phyloP scores from a whole-genome alignment of 1,284 basidiomycete species.

The Irpex lacteus region DNA sequence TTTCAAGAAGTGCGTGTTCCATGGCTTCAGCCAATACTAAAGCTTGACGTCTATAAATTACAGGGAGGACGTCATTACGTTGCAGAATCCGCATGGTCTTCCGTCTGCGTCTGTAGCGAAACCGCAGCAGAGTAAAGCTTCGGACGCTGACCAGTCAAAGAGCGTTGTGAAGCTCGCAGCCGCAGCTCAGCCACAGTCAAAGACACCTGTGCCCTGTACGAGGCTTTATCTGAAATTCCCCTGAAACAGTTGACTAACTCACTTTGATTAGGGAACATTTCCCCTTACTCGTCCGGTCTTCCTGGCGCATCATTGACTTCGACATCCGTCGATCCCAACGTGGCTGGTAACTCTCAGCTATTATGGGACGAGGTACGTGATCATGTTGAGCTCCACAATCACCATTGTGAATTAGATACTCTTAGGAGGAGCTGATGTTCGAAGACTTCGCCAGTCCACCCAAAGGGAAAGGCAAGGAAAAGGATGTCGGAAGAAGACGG shows the following conservation, averaged over 20 bases:
- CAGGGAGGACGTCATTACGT: constrained; percentile 87
- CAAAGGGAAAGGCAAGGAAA: constrained; percentile 86
- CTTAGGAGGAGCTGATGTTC: constrained; percentile 87
- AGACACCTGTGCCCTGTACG: constrained; percentile 66
- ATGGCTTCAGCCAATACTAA: constrained; percentile 5
- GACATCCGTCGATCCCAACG: constrained; percentile 76
- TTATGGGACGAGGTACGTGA: constrained; percentile 80
- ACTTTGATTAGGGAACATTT: constrained; percentile 72
- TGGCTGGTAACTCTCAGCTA: constrained; percentile 60
- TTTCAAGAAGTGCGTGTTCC: constrained; percentile 70
- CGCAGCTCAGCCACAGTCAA: constrained; percentile 30
- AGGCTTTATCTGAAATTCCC: constrained; percentile 4
- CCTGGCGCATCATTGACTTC: constrained; percentile 93
- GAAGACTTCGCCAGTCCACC: constrained; percentile 77
- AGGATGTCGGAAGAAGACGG: constrained; percentile 84
- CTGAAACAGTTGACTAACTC: background rate
- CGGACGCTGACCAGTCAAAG: constrained; percentile 2
- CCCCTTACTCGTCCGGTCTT: constrained; percentile 87
- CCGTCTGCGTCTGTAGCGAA: constrained; percentile 47
- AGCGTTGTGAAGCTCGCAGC: constrained; percentile 30
- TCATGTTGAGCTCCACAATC: background rate
- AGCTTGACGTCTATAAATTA: background rate
- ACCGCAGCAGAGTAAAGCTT: constrained; percentile 3
- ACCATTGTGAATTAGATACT: background rate
- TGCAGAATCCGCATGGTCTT: constrained; percentile 85